Evolutionary conservation across 306 rosid species (phyloP).

Genomic region (Abrus precatorius): DNA sequence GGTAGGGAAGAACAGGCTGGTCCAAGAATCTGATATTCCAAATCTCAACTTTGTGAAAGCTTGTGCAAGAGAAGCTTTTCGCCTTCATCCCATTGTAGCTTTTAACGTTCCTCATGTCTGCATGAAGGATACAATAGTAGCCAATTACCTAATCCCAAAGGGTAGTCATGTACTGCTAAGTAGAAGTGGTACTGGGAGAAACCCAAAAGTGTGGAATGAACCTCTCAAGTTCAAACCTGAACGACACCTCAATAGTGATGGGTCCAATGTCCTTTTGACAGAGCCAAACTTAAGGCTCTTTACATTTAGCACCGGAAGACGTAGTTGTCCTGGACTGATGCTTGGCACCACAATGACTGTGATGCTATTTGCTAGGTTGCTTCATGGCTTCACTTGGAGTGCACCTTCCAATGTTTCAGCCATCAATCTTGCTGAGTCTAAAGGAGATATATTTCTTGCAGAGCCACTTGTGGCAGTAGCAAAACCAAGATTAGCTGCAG

Average conservation of each 20-base stretch:
- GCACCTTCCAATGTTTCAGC: background rate
- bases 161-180: slow-evolving; percentile 50
- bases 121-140: slow-evolving; percentile 17
- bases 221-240: slow-evolving; percentile 39
- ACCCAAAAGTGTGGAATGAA: slow-evolving; percentile 12
- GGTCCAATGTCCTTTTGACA: background rate
- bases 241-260: slow-evolving; percentile 25
- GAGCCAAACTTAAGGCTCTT: slow-evolving; percentile 42
- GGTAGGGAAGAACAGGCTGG: background rate
- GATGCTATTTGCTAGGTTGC: slow-evolving; percentile 18
- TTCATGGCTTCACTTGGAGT: slow-evolving; percentile 34
- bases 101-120: slow-evolving; percentile 50
- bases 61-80: no score
- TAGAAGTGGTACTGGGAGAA: slow-evolving; percentile 19
- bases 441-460: background rate
- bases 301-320: slow-evolving; percentile 19
- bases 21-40: background rate
- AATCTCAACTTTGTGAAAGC: background rate
- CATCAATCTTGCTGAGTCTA: slow-evolving; percentile 14
- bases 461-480: slow-evolving; percentile 11
- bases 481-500: background rate
- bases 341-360: slow-evolving; percentile 22
- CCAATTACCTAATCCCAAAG: slow-evolving; percentile 54
- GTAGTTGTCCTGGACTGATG: background rate
- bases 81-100: slow-evolving; percentile 50